Base-by-base conservation (phyloP, 345 rosid genomes). In the Excoecaria agallocha region DNA sequence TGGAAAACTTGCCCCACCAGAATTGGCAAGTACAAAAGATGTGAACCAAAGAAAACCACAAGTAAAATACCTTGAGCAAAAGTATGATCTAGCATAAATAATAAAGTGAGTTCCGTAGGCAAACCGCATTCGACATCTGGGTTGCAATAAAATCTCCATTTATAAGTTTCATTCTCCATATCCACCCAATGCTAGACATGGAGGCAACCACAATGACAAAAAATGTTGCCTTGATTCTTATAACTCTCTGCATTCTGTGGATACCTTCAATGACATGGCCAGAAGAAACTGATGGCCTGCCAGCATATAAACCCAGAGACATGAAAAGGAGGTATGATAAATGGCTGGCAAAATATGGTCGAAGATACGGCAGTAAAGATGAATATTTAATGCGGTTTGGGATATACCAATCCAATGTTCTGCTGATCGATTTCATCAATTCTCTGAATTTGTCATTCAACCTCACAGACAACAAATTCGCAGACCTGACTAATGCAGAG, bases 401-500 rank as follows among this genome's bases (percentile, higher is more conserved):
- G 76, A 89, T 93, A 68, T 95, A 89, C 81, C 82, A 81, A 69
- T 74, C 87, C 63, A 93, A 95, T 76, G 74, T 84, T 74, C 82
- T 78, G 79, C 80, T 83, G 82, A 85, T 95, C 52, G 85, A 93
- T 76, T 70, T 77, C 79, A 73, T 93, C 78, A 95, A 93, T 80
- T 85, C 89, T 37, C 90, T 79, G 74, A 72, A 84, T 80, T 72
- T 87, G 59, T 72, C 97, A 11, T 93, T 73, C 86, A 85, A 83
- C 76, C 85, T 93, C 63, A 78, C 87, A 1, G 98, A 93, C 64
- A 93, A 95, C 82, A 77, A 84, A 80, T 95, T 87, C 63, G 96
- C 98, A 35, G 98, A 93, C 83, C 43, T 93, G 86, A 88, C 97
- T 19, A 91, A 89, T 57, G 82, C 81, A 0, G 99, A 95, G 86